These are phyloP conservation scores for Biancaea sappan DNA, from an alignment of 306 rosid genomes.

Conservation along the genomic window DNA sequence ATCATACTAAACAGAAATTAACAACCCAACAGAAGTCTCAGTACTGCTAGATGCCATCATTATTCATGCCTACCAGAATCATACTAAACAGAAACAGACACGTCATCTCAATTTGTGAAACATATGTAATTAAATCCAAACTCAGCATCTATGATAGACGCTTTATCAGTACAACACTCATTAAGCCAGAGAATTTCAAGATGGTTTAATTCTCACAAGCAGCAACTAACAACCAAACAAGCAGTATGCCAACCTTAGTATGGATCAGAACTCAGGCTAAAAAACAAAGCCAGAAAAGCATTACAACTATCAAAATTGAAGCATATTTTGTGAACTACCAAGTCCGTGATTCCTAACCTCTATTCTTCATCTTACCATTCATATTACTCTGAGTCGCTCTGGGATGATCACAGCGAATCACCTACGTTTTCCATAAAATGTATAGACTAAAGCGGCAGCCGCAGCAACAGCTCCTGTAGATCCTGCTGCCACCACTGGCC, in stretches of 20 bases:
- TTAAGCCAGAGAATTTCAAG: slow-evolving; percentile 27
- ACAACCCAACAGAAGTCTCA: too few species aligned
- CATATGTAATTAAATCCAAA: slow-evolving; percentile 32
- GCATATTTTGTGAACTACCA: slow-evolving; percentile 36
- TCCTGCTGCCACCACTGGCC: slow-evolving; percentile 75
- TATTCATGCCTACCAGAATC: slow-evolving; percentile 6
- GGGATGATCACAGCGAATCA: slow-evolving; percentile 38
- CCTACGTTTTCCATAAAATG: slow-evolving; percentile 56
- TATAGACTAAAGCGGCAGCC: slow-evolving; percentile 45
- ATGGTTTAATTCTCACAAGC: slow-evolving; percentile 33
- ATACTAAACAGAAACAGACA: background rate
- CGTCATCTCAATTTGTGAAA: slow-evolving; percentile 19
- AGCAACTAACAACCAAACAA: slow-evolving; percentile 48
- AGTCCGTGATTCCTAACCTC: slow-evolving; percentile 55
- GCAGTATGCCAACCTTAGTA: slow-evolving; percentile 42
- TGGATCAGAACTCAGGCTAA: slow-evolving; percentile 47
- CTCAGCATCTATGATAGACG: background rate
- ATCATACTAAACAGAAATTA: too few species aligned
- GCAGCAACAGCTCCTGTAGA: slow-evolving; percentile 66
- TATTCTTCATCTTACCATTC: slow-evolving; percentile 35
- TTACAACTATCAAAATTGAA: slow-evolving; percentile 70
- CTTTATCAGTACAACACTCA: slow-evolving; percentile 26
- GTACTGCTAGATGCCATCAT: background rate
- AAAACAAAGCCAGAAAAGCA: slow-evolving; percentile 49
- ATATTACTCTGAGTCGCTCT: slow-evolving; percentile 3